Evolutionary conservation across 2,329 filamentous ascomycete genomes (phyloP).

Genomic region (Podosphaera leucotricha): DNA sequence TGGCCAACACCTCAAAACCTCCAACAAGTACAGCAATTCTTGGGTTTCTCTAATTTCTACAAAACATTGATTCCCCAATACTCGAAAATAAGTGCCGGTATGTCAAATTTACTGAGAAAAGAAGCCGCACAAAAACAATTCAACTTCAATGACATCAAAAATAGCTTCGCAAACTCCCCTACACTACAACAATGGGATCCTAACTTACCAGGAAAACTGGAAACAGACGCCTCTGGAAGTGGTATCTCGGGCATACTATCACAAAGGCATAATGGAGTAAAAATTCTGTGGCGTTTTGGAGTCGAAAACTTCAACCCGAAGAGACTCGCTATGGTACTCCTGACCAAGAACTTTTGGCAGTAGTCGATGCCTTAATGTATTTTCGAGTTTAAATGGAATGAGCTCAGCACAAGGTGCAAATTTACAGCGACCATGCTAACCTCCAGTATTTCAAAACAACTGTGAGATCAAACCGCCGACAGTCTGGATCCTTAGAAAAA

Average conservation of each 20-base stretch:
- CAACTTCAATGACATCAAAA: no score
- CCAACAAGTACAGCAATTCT: no score
- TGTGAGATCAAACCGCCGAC: neutral
- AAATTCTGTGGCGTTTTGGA: neutral
- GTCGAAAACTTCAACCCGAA: neutral
- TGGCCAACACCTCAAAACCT: no score
- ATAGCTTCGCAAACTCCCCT: no score
- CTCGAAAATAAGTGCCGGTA: neutral
- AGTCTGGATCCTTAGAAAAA: neutral
- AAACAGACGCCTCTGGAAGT: neutral
- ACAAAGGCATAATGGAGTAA: neutral
- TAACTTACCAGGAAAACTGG: neutral
- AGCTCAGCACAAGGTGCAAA: neutral
- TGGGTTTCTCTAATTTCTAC: no score
- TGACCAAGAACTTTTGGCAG: neutral
- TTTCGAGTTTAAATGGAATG: neutral
- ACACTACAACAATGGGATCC: neutral
- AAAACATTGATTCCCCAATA: no score
- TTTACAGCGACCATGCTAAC: neutral
- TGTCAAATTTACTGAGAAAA: no score
- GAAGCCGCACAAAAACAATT: no score
- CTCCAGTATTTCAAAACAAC: neutral
- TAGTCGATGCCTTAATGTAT: neutral
- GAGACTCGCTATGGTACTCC: neutral
- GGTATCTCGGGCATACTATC: neutral